Evolutionary conservation across 352 stramenopile genomes (phyloP), one percentile per base, ranked within the genome.

Genomic region (Pythium pyrilobum): DNA sequence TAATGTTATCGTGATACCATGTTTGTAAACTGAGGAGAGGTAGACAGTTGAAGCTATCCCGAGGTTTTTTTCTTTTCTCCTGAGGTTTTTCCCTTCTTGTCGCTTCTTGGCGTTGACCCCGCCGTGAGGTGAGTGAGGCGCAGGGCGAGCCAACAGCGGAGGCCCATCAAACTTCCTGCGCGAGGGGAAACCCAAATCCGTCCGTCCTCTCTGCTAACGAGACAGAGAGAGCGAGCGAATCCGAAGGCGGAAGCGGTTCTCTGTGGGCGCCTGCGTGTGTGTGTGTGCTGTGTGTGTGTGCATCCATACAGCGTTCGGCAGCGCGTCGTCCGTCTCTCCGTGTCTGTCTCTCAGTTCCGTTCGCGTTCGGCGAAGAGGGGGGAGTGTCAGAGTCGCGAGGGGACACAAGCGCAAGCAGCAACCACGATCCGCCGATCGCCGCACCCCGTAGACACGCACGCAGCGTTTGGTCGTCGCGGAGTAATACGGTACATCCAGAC

Each of bases 391-490:
- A 66, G 44, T 40, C 59, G 59, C 59, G 59, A 25, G 59, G 58
- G 59, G 52, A 66, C 59, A 66, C 59, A 66, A 66, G 59, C 59
- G 37, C 59, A 66, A 51, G 58, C 58, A 47, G 24, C 4, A 31
- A 12, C 4, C 5, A 57, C 53, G 36, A 61, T 42, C 43, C 24
- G 16, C 44, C 53, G 53, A 61, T 46, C 10, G 48, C 9, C 20
- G 21, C 15, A 37, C 37, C n/a, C n/a, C n/a, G n/a, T n/a, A 37
- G 32, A 37, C 32, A 37, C 32, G 32, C 32, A 37, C 32, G 32
- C 15, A 37, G 32, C 32, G 15, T 15, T 9, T 37, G 32, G 32
- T 37, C 15, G 32, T 15, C 9, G 15, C 32, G 32, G 32, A 37
- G 32, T 9, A 37, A 37, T n/a, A n/a, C n/a, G n/a, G n/a, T n/a